Percentiles rank a stretch among this genome's conserved stretches.
phyloP scores from a whole-genome alignment of 345 rosid genomes.

The Heritiera fomes region DNA sequence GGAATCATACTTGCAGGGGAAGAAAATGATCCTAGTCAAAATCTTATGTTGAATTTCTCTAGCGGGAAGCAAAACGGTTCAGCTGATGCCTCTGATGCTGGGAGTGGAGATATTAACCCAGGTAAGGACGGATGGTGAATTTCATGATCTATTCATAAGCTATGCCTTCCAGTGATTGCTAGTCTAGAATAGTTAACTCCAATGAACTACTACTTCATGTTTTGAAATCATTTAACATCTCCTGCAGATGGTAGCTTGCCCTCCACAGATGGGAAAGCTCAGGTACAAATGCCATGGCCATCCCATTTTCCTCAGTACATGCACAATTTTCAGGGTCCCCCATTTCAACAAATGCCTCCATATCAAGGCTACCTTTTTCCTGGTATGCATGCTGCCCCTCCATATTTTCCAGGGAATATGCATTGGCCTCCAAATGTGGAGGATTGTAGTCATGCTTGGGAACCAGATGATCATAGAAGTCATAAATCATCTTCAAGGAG shows the following conservation, averaged over 20 bases:
- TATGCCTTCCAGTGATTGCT: background rate
- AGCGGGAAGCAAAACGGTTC: constrained; percentile 43
- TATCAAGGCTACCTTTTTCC: constrained; percentile 70
- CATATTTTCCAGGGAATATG: constrained; percentile 73
- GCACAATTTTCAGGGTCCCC: constrained; percentile 78
- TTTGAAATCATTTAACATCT: constrained; percentile 21
- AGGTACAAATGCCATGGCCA: constrained; percentile 70
- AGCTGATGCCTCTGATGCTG: constrained; percentile 43
- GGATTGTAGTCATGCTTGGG: constrained; percentile 48
- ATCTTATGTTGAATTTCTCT: constrained; percentile 32
- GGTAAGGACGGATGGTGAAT: constrained; percentile 37
- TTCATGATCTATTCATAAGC: constrained; percentile 11
- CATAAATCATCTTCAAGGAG: constrained; percentile 59
- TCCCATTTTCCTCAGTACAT: constrained; percentile 72
- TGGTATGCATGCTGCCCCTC: constrained; percentile 71
- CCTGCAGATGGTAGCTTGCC: constrained; percentile 45
- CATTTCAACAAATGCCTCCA: constrained; percentile 56
- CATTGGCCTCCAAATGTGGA: constrained; percentile 76
- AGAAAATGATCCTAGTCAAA: constrained; percentile 50
- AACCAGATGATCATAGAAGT: constrained; percentile 41
- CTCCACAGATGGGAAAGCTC: constrained; percentile 48
- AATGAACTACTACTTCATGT: background rate
- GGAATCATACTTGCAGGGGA: constrained; percentile 79
- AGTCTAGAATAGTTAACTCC: background rate
- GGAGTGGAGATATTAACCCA: constrained; percentile 58